These are phyloP conservation scores for Lizonia empirigonia DNA, from an alignment of 2,329 filamentous ascomycete genomes.

Conservation along the genomic window DNA sequence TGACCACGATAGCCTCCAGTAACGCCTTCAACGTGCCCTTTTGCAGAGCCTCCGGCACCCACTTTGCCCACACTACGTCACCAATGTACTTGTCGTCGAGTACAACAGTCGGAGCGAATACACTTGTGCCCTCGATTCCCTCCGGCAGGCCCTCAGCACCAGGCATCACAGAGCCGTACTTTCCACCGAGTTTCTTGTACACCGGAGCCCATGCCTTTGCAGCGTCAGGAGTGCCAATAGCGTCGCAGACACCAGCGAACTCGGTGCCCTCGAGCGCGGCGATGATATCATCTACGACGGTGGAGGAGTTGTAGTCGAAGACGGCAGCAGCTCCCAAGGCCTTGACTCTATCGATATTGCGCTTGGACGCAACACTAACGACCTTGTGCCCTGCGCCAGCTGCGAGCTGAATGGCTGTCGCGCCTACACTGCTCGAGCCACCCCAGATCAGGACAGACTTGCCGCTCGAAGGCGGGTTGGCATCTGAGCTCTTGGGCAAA, in stretches of 20 bases:
- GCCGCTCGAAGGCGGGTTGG: constrained; percentile 33
- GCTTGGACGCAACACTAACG: constrained; percentile 46
- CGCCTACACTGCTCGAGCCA: constrained; percentile 53
- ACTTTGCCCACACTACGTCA: constrained; percentile 43
- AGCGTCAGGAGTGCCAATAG: constrained; percentile 35
- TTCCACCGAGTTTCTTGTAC: constrained; percentile 38
- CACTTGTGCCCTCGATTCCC: constrained; percentile 31
- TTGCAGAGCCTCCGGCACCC: constrained; percentile 40
- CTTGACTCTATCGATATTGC: constrained; percentile 39
- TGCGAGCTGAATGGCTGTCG: constrained; percentile 54
- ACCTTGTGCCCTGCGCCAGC: constrained; percentile 51
- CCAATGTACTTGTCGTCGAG: constrained; percentile 34
- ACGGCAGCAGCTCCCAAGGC: constrained; percentile 37
- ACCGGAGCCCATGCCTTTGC: constrained; percentile 34
- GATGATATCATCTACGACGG: constrained; percentile 48
- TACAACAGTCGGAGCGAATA: constrained; percentile 32
- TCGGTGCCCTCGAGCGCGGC: constrained; percentile 49
- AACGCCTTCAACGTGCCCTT: constrained; percentile 39
- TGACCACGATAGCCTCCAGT: constrained; percentile 38
- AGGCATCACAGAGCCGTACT: constrained; percentile 36
- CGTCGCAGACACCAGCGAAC: constrained; percentile 52
- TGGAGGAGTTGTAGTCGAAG: constrained; percentile 42
- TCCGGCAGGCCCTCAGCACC: constrained; percentile 28
- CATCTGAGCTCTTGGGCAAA: constrained; percentile 43
- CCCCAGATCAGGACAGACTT: constrained; percentile 59